Evolutionary conservation across 1,284 basidiomycete species (phyloP), one percentile per base, ranked within the genome.

Genomic region (Spongiforma sp.): DNA sequence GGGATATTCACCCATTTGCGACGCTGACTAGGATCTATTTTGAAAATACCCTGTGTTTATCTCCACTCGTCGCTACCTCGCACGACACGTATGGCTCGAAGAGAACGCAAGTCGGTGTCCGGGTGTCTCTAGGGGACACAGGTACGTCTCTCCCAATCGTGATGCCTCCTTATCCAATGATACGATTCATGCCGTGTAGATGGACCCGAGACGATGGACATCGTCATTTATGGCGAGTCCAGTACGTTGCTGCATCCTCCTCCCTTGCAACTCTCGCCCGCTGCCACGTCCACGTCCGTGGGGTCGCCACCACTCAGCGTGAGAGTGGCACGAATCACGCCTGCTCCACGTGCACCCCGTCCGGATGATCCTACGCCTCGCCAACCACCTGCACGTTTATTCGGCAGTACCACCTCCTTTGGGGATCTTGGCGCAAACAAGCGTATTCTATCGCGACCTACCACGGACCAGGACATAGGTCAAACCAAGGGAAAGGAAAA

Each of bases 291-390:
- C 65, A 57, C 59, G 64, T 67, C 48, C 59, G 41, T 41, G 11
- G 62, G 68, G 39, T 58, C 61, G 8, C 72, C 65, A 26, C 74
- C 75, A 3, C 73, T 90, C 19, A 80, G 80, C 39, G 77, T 92
- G 48, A 73, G 81, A 24, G 90, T 89, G 9, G 88, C 87, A 1
- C 85, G 88, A 28, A 82, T 92, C 63, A 79, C 82, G 11, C 77
- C 82, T 30, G 79, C 77, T 0, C 81, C 71, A 37, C 78, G 66
- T 24, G 75, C 66, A 2, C 90, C 91, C 4, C 82, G 91, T 34
- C 91, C 91, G 0, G 91, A 93, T 67, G 91, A 93, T 65, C 91
- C 89, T 0, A 91, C 87, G 3, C 91, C 90, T 11, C 89, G 91
- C 24, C 81, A 83, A 48, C 89, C 89, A 0, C 88, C 88, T 5